Evolutionary conservation across 257 asterid genomes (phyloP).

Genomic region (Solanum chaucha): DNA sequence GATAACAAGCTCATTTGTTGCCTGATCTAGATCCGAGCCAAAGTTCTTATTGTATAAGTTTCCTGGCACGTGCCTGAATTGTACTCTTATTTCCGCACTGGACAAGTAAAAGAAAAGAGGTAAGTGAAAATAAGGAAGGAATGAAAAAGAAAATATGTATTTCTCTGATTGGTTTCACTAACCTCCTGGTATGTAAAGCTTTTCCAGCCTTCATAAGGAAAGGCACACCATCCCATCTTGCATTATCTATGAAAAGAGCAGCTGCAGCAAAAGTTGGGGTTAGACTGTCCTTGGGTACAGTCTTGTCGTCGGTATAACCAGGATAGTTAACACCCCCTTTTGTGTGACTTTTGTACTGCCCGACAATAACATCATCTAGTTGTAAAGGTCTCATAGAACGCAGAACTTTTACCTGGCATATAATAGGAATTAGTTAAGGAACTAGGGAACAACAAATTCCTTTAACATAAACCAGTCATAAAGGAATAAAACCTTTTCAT

Average conservation of each 20-base stretch:
- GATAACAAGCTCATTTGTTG: conserved; percentile 95
- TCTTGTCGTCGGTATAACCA: conserved; percentile 85
- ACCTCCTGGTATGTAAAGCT: conserved; percentile 80
- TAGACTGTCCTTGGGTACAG: conserved; percentile 78
- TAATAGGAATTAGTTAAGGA: conserved; percentile 4
- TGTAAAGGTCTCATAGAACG: conserved; percentile 79
- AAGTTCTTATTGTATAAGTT: conserved; percentile 58
- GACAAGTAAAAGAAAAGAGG: background rate
- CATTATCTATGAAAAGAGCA: conserved; percentile 82
- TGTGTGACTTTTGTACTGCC: conserved; percentile 79
- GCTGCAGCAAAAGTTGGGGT: conserved; percentile 99
- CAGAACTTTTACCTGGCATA: conserved; percentile 75
- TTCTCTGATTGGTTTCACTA: background rate
- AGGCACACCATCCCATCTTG: conserved; percentile 99
- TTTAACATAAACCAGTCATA: background rate
- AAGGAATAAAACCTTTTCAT: conserved; percentile 61
- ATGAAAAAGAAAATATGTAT: background rate
- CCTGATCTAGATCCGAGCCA: conserved; percentile 76
- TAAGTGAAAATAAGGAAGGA: background rate
- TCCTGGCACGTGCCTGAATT: conserved; percentile 93
- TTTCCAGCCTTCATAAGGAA: conserved; percentile 98
- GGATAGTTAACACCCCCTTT: conserved; percentile 63
- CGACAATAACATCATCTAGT: conserved; percentile 61
- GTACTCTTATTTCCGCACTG: conserved; percentile 93
- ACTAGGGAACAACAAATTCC: background rate